Base-by-base conservation (phyloP, 768 basidiomycete species). In the Tricholoma bakamatsutake region DNA sequence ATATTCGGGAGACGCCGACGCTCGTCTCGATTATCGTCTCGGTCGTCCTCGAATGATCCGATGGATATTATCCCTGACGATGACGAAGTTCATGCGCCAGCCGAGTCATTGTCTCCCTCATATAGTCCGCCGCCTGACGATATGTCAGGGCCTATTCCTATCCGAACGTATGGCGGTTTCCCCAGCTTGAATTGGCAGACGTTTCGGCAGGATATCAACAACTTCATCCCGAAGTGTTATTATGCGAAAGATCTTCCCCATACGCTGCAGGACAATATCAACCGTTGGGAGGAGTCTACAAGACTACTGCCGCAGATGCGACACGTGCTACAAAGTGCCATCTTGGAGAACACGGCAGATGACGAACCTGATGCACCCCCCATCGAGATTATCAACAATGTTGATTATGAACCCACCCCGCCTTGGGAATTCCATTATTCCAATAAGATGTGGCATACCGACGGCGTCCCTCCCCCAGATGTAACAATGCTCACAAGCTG, bases 391-490 rank as follows among this genome's bases (percentile, higher is more conserved):
- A 66, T 82, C 50, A 93, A 94, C 62, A 68, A 78, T 0, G 72
- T 91, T 21, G 90, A 90, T 57, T 60, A 75, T 8, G 86, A 88
- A 57, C 75, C 81, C 9, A 80, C 85, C 18, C 93, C 93, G 0
- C 80, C 80, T 24, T 92, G 88, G 82, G 93, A 96, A 62, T 97
- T 94, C 62, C 76, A 85, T 57, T 96, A 96, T 66, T 84, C 88
- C 10, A 94, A 96, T 67, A 71, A 81, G 52, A 83, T 93, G 76
- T 88, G 88, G 78, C 83, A 85, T 57, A 82, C 80, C 1, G 76
- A 83, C 11, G 82, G 75, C 4, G 87, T 94, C 2, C 83, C 85
- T 0, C 77, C 77, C 10, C 87, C 90, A 1, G 83, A 88, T 59
- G 63, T 80, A 17, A 69, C 72, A 33, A 73, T 73, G 24, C 69